These are phyloP conservation scores for Articulospora tetracladia DNA, from an alignment of 495 filamentous ascomycete species.

Conservation along the genomic window DNA sequence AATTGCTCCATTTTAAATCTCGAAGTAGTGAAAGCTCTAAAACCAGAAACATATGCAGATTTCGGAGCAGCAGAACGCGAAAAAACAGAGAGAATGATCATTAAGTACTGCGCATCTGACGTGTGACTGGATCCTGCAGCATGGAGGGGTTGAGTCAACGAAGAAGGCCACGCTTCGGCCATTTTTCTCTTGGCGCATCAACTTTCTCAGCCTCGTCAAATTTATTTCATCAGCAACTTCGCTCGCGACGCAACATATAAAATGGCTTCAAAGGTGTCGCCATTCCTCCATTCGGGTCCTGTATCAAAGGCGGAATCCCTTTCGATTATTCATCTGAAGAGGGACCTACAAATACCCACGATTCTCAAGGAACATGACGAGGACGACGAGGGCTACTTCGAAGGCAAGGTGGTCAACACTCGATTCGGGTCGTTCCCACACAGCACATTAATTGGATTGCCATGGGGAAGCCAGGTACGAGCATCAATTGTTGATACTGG, in stretches of 20 bases:
- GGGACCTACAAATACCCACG: slow-evolving; percentile 74
- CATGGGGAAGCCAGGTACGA: slow-evolving; percentile 88
- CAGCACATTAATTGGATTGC: slow-evolving; percentile 71
- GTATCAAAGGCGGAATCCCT: slow-evolving; percentile 52
- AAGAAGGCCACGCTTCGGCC: slow-evolving; percentile 10
- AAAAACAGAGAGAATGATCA: slow-evolving; percentile 10
- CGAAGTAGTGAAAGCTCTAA: slow-evolving; percentile 10
- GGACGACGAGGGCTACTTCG: slow-evolving; percentile 65
- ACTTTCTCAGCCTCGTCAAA: slow-evolving; percentile 12
- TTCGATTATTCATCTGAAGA: slow-evolving; percentile 77
- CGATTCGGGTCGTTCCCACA: slow-evolving; percentile 95
- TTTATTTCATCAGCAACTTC: slow-evolving; percentile 3
- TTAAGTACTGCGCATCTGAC: slow-evolving; percentile 10
- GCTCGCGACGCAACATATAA: background rate
- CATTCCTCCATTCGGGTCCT: slow-evolving; percentile 66
- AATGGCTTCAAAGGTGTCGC: slow-evolving; percentile 42
- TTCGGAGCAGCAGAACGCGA: background rate
- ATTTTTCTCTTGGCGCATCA: background rate
- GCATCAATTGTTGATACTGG: slow-evolving; percentile 90
- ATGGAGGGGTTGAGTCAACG: slow-evolving; percentile 14
- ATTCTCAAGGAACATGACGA: slow-evolving; percentile 60
- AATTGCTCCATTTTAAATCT: slow-evolving; percentile 43
- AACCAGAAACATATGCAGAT: slow-evolving; percentile 22
- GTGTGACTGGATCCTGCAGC: background rate
- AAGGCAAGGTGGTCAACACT: slow-evolving; percentile 85